phyloP scores from a whole-genome alignment of 495 filamentous ascomycete species.

The Platismatia glauca region DNA sequence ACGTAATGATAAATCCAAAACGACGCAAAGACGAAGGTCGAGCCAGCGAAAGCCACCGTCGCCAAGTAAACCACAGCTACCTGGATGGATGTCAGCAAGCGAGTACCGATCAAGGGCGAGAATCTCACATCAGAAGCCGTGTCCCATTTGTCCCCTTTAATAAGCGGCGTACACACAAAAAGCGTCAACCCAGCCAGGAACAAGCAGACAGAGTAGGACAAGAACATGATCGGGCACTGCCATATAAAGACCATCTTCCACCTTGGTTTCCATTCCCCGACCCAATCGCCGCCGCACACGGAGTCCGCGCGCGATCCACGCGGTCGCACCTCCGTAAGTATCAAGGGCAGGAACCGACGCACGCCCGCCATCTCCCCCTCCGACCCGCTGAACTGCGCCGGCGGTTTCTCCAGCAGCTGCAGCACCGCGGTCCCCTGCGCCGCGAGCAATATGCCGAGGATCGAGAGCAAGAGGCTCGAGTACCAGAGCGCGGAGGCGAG shows the following conservation, averaged over 20 bases:
- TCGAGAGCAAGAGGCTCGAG: slow-evolving; percentile 26
- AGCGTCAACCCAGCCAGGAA: slow-evolving; percentile 28
- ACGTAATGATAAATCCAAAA: slow-evolving; percentile 29
- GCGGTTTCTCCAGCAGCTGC: slow-evolving; percentile 19
- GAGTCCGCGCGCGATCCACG: not conserved
- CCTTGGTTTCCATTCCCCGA: slow-evolving; percentile 14
- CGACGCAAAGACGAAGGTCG: slow-evolving; percentile 25
- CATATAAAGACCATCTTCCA: slow-evolving; percentile 31
- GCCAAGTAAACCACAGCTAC: slow-evolving; percentile 25
- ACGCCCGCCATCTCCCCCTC: not conserved
- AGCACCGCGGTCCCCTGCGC: slow-evolving; percentile 25
- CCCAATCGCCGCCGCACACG: not conserved
- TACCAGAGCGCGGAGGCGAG: slow-evolving; percentile 27
- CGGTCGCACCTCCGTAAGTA: slow-evolving; percentile 6
- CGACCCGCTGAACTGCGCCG: not conserved
- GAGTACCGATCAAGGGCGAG: not conserved
- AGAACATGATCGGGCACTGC: slow-evolving; percentile 29
- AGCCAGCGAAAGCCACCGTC: slow-evolving; percentile 13
- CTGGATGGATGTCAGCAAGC: slow-evolving; percentile 6
- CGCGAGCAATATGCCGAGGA: slow-evolving; percentile 25
- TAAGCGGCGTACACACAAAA: slow-evolving; percentile 26
- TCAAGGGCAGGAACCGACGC: slow-evolving; percentile 12
- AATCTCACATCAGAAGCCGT: slow-evolving; percentile 7
- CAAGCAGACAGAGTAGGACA: slow-evolving; percentile 25
- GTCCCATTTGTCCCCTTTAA: slow-evolving; percentile 12